Evolutionary conservation across 257 asterid species (phyloP).

Genomic region (Leonotis leonurus): DNA sequence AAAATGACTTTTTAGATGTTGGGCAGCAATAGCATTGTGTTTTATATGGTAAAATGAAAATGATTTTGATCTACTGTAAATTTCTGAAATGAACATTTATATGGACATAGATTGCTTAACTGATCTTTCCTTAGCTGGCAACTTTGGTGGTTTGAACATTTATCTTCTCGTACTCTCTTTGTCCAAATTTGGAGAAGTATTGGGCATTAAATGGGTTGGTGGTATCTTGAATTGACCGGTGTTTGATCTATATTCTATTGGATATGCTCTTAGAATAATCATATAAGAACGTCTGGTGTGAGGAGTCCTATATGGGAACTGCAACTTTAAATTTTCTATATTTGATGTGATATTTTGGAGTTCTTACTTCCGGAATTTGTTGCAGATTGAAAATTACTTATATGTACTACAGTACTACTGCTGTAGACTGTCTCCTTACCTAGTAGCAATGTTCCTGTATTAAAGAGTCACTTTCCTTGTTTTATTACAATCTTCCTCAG

Average conservation of each 20-base stretch:
- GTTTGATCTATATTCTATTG: neutral
- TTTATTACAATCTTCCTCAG: slow-evolving; percentile 35
- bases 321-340: neutral
- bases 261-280: too few relatives aligned
- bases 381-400: neutral
- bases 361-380: neutral
- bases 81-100: neutral
- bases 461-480: slow-evolving; percentile 3
- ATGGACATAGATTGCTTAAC: neutral
- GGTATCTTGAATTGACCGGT: too few relatives aligned
- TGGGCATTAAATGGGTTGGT: neutral
- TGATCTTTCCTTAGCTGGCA: too few relatives aligned
- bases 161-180: neutral
- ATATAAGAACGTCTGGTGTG: neutral
- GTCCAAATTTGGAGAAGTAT: neutral
- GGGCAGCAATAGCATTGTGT: neutral
- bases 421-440: neutral
- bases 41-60: neutral
- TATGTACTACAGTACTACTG: neutral
- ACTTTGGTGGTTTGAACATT: neutral
- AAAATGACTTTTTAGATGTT: neutral
- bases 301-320: neutral
- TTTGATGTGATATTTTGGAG: neutral
- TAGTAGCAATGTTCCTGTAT: too few relatives aligned
- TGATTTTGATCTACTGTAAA: neutral